phyloP scores from a whole-genome alignment of 2,329 filamentous ascomycete genomes.

The Phialophora verrucosa region DNA sequence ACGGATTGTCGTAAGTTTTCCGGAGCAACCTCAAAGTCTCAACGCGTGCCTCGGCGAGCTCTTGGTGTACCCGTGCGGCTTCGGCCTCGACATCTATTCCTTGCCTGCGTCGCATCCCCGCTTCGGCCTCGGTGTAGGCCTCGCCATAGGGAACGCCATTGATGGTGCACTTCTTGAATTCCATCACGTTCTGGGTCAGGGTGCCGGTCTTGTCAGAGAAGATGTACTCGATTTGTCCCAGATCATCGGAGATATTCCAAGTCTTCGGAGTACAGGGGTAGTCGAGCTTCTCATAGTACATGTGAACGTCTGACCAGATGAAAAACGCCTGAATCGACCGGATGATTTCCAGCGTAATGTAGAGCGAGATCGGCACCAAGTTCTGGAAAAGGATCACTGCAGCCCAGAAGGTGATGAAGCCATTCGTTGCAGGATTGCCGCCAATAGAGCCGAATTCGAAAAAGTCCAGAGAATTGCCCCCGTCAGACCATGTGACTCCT shows the following conservation, averaged over 20 bases:
- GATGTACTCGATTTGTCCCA: constrained; percentile 98
- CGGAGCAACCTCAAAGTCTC: constrained; percentile 76
- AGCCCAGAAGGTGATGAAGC: constrained; percentile 97
- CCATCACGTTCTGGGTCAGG: constrained; percentile 92
- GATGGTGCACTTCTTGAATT: constrained; percentile 98
- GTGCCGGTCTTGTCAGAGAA: constrained; percentile 96
- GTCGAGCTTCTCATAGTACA: constrained; percentile 96
- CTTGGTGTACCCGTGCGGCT: constrained; percentile 69
- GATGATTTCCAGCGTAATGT: constrained; percentile 96
- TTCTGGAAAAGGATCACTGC: constrained; percentile 96
- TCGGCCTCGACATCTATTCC: constrained; percentile 87
- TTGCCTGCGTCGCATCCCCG: constrained; percentile 90
- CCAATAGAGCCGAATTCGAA: constrained; percentile 90
- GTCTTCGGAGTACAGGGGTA: constrained; percentile 96
- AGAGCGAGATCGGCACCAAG: constrained; percentile 96
- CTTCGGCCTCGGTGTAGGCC: constrained; percentile 95
- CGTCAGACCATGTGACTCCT: constrained; percentile 78
- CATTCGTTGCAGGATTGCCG: constrained; percentile 74
- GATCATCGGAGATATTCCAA: constrained; percentile 98
- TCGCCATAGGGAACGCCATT: constrained; percentile 97
- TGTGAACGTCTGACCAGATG: constrained; percentile 92
- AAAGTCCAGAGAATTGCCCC: constrained; percentile 72
- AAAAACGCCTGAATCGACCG: constrained; percentile 92
- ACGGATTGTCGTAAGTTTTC: constrained; percentile 83
- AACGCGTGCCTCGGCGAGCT: constrained; percentile 78